Conservation (phyloP, 2,329 filamentous ascomycete genomes). For the Pestalotiopsis sp. region DNA sequence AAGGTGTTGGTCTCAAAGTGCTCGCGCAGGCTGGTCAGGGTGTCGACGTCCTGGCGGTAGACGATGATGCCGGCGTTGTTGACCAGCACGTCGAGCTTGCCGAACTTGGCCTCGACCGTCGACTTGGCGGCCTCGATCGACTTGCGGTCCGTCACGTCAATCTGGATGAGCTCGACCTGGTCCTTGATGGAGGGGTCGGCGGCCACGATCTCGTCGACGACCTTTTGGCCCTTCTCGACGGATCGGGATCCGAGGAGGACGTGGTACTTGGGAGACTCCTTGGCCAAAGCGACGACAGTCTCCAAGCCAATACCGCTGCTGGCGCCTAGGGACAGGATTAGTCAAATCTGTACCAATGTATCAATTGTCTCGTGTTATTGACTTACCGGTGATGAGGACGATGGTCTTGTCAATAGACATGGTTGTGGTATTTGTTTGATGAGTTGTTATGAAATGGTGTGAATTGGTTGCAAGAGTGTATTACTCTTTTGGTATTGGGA, state of each 20-base stretch:
- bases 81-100: conserved; percentile 58
- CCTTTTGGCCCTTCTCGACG: conserved; percentile 38
- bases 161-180: conserved; percentile 57
- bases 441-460: not conserved
- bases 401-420: not conserved
- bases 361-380: not conserved
- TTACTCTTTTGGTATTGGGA: not conserved
- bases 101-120: conserved; percentile 51
- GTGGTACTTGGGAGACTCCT: conserved; percentile 40
- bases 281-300: conserved; percentile 36
- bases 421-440: not conserved
- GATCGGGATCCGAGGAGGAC: conserved; percentile 42
- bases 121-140: conserved; percentile 57
- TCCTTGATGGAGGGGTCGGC: conserved; percentile 50
- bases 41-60: conserved; percentile 40
- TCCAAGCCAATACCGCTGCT: conserved; percentile 52
- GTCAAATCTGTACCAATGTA: too few relatives aligned
- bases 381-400: not conserved
- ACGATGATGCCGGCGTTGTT: conserved; percentile 54
- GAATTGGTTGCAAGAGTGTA: not conserved
- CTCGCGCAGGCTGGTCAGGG: conserved; percentile 56
- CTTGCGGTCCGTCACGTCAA: conserved; percentile 62
- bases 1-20: conserved; percentile 49
- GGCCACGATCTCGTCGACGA: conserved; percentile 34
- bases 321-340: conserved; percentile 28